These are phyloP conservation scores for Atkinsonella hypoxylon DNA, from an alignment of 2,329 filamentous ascomycete genomes.

Conservation along the genomic window DNA sequence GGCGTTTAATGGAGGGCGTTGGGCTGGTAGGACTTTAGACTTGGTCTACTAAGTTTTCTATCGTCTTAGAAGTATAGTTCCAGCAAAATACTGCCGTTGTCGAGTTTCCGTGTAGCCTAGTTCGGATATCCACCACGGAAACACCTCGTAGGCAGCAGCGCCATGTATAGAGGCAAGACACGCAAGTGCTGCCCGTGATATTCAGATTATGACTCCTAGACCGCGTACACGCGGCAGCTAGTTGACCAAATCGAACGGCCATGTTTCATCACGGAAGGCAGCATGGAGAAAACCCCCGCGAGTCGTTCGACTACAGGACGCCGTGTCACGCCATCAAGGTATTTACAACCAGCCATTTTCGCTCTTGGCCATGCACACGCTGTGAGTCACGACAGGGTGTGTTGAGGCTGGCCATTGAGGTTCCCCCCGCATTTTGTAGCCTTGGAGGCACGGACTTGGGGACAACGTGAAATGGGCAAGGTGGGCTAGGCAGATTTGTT, in stretches of 20 bases:
- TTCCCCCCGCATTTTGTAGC: background rate
- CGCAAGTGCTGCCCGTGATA: background rate
- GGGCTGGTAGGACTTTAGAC: background rate
- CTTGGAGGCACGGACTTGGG: background rate
- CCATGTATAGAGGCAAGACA: background rate
- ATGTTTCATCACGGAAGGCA: background rate
- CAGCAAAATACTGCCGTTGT: no score
- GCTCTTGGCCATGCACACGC: background rate
- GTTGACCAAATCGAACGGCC: background rate
- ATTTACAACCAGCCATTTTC: background rate
- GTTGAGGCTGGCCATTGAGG: background rate
- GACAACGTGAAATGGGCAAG: background rate
- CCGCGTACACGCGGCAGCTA: no score
- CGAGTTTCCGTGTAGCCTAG: no score
- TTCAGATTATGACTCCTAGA: background rate
- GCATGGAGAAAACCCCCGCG: background rate
- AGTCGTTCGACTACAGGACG: background rate
- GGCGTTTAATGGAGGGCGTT: background rate
- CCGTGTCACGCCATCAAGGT: background rate
- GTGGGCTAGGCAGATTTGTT: background rate
- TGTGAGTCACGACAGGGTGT: background rate
- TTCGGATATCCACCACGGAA: no score
- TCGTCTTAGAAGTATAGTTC: no score
- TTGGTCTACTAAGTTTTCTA: no score
- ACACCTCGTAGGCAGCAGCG: background rate